Evolutionary conservation across 2,329 filamentous ascomycete species (phyloP).

Genomic region (Triangularia setosa): DNA sequence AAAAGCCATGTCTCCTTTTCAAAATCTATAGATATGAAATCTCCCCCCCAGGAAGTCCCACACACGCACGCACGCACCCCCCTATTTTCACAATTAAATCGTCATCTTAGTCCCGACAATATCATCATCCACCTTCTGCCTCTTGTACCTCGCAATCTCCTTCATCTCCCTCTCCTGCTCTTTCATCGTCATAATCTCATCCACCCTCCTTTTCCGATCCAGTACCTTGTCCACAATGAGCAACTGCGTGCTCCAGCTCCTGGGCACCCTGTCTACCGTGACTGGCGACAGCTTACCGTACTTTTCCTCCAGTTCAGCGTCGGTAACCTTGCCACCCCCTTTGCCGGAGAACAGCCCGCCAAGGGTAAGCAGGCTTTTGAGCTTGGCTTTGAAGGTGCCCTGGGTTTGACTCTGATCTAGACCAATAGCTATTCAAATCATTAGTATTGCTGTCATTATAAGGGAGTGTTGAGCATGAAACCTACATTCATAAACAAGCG

Average conservation of each 20-base stretch:
- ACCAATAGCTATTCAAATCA: not conserved
- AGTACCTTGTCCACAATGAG: not conserved
- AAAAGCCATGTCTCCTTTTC: not conserved
- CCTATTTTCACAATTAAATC: not conserved
- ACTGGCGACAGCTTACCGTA: constrained; percentile 10
- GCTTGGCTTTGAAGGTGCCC: not conserved
- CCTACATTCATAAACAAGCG: constrained; percentile 22
- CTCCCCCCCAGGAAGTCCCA: too few species aligned
- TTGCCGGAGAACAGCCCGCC: constrained; percentile 3
- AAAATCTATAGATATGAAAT: too few species aligned
- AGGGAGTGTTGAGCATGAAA: not conserved
- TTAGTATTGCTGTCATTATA: too few species aligned
- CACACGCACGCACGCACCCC: too few species aligned
- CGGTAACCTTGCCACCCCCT: not conserved
- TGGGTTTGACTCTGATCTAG: not conserved
- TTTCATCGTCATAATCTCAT: not conserved
- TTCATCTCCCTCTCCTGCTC: not conserved
- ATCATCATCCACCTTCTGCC: not conserved
- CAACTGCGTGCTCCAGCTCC: constrained; percentile 11
- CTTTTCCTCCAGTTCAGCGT: not conserved
- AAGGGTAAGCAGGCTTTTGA: constrained; percentile 1
- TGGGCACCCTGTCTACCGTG: not conserved
- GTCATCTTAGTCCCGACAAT: not conserved
- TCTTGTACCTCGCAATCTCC: not conserved
- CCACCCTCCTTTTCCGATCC: not conserved